A percentile compares a stretch with the other conserved stretches of the same genome.
phyloP scores from a whole-genome alignment of 1,284 basidiomycete species.

The Meira nashicola region DNA sequence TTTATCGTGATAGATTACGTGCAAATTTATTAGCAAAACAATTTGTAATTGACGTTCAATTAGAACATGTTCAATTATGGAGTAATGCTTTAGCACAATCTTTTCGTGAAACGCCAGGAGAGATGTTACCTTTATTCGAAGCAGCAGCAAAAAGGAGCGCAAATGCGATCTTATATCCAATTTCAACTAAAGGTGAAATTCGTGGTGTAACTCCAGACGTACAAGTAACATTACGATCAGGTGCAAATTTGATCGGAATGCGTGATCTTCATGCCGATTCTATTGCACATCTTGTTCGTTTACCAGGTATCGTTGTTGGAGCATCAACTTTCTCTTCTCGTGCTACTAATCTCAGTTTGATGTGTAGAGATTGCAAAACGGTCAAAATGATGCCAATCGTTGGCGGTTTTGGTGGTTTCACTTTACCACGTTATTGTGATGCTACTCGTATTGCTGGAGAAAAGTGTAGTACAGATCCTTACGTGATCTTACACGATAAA shows the following conservation, averaged over 20 bases:
- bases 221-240: slow-evolving; percentile 80
- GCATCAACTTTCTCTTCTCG: slow-evolving; percentile 88
- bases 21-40: slow-evolving; percentile 85
- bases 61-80: slow-evolving; percentile 82
- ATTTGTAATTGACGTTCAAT: slow-evolving; percentile 84
- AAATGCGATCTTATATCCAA: slow-evolving; percentile 46
- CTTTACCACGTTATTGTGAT: slow-evolving; percentile 45
- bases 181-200: slow-evolving; percentile 25
- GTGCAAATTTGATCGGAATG: slow-evolving; percentile 83
- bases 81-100: slow-evolving; percentile 88
- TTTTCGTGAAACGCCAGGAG: slow-evolving; percentile 81
- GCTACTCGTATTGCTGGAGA: slow-evolving; percentile 54
- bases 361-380: slow-evolving; percentile 83
- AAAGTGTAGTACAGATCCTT: slow-evolving; percentile 92
- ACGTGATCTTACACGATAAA: slow-evolving; percentile 90
- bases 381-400: slow-evolving; percentile 67
- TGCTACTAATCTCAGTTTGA: slow-evolving; percentile 83
- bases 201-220: slow-evolving; percentile 62
- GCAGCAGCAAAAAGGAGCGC: slow-evolving; percentile 46
- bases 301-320: slow-evolving; percentile 97
- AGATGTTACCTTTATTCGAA: slow-evolving; percentile 70
- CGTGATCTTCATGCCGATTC: slow-evolving; percentile 76
- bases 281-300: slow-evolving; percentile 89
- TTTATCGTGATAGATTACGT: slow-evolving; percentile 75
- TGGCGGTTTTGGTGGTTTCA: slow-evolving; percentile 77